A percentile compares a stretch with the other conserved stretches of the same genome.
Conservation (phyloP, 805 yeast genomes). For the Yamadazyma sp. region DNA sequence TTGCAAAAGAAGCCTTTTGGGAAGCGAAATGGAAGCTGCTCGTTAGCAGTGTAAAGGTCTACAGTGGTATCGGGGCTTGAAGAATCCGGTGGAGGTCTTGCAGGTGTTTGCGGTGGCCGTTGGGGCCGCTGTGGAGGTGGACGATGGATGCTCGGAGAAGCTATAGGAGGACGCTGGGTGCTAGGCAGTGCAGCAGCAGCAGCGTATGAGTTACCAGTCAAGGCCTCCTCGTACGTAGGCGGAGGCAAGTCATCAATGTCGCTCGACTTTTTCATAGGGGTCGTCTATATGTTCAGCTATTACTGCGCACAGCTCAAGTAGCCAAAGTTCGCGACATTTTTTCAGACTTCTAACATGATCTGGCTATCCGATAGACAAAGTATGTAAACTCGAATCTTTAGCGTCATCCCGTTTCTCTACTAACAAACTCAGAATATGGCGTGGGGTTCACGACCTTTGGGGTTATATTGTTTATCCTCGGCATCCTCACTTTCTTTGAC, state of each 20-base stretch:
- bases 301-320: too few species aligned
- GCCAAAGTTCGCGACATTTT: not conserved
- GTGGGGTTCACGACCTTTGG: conserved; percentile 92
- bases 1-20: conserved; percentile 40
- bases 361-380: conserved; percentile 80
- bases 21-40: conserved; percentile 21
- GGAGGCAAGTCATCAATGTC: conserved; percentile 24
- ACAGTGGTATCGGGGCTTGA: conserved; percentile 9
- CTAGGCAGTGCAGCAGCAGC: not conserved
- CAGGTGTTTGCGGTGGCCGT: conserved; percentile 14
- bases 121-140: conserved; percentile 18
- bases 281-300: too few species aligned
- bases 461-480: conserved; percentile 72
- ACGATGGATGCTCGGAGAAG: conserved; percentile 1
- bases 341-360: conserved; percentile 38
- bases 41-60: conserved; percentile 21
- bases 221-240: conserved; percentile 50
- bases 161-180: too few species aligned
- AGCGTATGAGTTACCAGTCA: conserved; percentile 13
- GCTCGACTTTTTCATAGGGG: not conserved
- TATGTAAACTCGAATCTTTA: conserved; percentile 33
- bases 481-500: conserved; percentile 84
- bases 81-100: conserved; percentile 11
- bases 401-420: conserved; percentile 11
- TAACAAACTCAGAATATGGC: conserved; percentile 65